Conservation (phyloP, 169 alveolate species). For the Eimeria zaria region DNA sequence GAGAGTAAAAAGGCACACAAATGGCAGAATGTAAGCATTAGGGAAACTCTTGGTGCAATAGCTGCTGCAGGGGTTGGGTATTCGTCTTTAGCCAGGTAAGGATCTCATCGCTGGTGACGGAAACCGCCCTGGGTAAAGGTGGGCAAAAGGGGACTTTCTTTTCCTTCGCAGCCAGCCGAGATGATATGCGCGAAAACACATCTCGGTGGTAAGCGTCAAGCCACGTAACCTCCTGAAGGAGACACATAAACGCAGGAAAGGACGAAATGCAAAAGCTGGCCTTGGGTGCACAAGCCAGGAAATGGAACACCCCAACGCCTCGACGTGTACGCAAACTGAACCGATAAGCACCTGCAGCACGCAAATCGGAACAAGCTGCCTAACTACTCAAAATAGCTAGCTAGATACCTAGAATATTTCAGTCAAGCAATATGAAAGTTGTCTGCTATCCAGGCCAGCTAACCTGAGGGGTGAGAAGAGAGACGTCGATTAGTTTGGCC, state of each 20-base stretch:
- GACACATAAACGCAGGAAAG: background rate
- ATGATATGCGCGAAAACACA: constrained; percentile 73
- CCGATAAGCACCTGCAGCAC: background rate
- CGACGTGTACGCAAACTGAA: background rate
- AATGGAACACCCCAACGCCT: background rate
- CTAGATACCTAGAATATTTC: background rate
- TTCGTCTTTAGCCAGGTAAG: constrained; percentile 69
- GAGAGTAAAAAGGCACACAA: background rate
- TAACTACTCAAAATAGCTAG: background rate
- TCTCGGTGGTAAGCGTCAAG: constrained; percentile 81
- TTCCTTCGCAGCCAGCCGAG: constrained; percentile 35
- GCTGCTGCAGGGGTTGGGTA: constrained; percentile 69
- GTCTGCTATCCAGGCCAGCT: constrained; percentile 10
- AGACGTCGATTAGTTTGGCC: constrained; percentile 80
- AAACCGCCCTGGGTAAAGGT: constrained; percentile 54
- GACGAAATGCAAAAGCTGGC: background rate
- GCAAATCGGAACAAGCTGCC: background rate
- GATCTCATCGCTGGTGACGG: constrained; percentile 52
- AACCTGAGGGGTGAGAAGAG: constrained; percentile 80
- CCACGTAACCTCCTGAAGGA: constrained; percentile 79
- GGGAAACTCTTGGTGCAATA: constrained; percentile 8
- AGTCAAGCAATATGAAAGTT: background rate
- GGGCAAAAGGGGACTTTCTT: constrained; percentile 31
- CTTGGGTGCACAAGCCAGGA: background rate
- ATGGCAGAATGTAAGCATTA: background rate